phyloP scores from a whole-genome alignment of 2,329 filamentous ascomycete genomes.

The Colletotrichum coccodes region DNA sequence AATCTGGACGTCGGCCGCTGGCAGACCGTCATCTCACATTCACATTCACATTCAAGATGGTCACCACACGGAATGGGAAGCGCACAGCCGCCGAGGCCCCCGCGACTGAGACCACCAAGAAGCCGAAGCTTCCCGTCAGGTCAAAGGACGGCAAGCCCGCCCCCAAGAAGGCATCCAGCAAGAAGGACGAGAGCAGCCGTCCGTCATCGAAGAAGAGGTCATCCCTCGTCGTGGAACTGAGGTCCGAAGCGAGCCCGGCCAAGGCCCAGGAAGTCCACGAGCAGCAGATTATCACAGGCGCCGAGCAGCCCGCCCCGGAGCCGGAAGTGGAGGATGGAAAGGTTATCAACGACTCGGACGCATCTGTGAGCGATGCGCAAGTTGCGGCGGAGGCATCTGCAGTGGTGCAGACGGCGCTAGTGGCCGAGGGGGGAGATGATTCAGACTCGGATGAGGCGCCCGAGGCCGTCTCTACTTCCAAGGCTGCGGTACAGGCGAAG shows the following conservation, averaged over 20 bases:
- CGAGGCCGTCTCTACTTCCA: slow-evolving; percentile 66
- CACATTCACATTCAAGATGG: slow-evolving; percentile 24
- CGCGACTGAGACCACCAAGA: slow-evolving; percentile 1
- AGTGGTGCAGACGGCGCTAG: slow-evolving; percentile 37
- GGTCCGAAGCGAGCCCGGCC: background rate
- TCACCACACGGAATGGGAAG: slow-evolving; percentile 32
- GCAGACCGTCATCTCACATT: background rate
- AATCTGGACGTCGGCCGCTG: background rate
- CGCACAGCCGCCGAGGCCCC: slow-evolving; percentile 27
- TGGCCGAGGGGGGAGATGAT: slow-evolving; percentile 52
- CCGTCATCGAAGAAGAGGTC: slow-evolving; percentile 24
- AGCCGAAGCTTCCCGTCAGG: slow-evolving; percentile 46
- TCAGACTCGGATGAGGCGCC: slow-evolving; percentile 66
- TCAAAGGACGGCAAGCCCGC: slow-evolving; percentile 42
- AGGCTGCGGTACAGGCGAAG: slow-evolving; percentile 57
- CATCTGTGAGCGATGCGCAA: slow-evolving; percentile 4
- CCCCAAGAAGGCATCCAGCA: slow-evolving; percentile 10
- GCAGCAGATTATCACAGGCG: slow-evolving; percentile 27
- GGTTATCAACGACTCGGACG: slow-evolving; percentile 31
- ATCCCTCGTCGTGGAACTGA: slow-evolving; percentile 24
- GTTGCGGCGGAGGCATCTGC: slow-evolving; percentile 11
- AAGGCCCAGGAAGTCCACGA: background rate
- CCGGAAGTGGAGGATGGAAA: slow-evolving; percentile 30
- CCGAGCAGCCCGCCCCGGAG: slow-evolving; percentile 27
- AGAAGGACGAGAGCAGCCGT: slow-evolving; percentile 20